Conservation (phyloP, 1,284 basidiomycete genomes). For the Mycena citricolor region DNA sequence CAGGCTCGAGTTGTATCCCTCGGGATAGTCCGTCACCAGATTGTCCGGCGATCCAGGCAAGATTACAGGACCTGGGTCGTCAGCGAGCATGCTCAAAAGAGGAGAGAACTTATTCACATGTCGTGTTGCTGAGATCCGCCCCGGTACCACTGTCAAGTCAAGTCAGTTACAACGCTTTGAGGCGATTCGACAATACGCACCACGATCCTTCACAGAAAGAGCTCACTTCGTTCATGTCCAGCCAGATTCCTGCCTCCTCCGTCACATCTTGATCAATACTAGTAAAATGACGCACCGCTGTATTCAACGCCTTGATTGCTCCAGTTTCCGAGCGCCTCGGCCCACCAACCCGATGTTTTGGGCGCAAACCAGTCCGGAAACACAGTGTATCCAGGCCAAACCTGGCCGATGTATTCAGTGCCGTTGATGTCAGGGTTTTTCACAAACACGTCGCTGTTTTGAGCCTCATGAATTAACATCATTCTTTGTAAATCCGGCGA, state of each 20-base stretch:
- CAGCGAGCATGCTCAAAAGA: not conserved
- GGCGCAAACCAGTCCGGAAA: slow-evolving; percentile 73
- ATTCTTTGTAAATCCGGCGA: slow-evolving; percentile 22
- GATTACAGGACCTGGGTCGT: slow-evolving; percentile 35
- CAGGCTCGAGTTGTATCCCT: slow-evolving; percentile 60
- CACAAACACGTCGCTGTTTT: slow-evolving; percentile 59
- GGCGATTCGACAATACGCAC: too few species aligned
- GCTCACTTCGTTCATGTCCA: slow-evolving; percentile 73
- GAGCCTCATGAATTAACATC: too few species aligned
- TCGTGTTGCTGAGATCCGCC: slow-evolving; percentile 49
- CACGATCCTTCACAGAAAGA: slow-evolving; percentile 67
- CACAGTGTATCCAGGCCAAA: slow-evolving; percentile 55
- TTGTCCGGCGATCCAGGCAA: slow-evolving; percentile 55
- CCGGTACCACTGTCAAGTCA: slow-evolving; percentile 46
- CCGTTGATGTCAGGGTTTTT: slow-evolving; percentile 71
- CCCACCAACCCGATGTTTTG: slow-evolving; percentile 59
- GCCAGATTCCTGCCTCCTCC: slow-evolving; percentile 60
- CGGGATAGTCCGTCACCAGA: slow-evolving; percentile 50
- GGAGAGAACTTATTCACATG: slow-evolving; percentile 17
- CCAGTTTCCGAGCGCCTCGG: slow-evolving; percentile 61
- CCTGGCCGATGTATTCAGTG: slow-evolving; percentile 65
- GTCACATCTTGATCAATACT: not conserved
- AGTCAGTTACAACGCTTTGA: not conserved
- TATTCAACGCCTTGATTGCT: slow-evolving; percentile 55
- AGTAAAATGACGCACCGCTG: slow-evolving; percentile 17